These are phyloP conservation scores for Glycine latifolia DNA, from an alignment of 306 rosid genomes.

Conservation along the genomic window DNA sequence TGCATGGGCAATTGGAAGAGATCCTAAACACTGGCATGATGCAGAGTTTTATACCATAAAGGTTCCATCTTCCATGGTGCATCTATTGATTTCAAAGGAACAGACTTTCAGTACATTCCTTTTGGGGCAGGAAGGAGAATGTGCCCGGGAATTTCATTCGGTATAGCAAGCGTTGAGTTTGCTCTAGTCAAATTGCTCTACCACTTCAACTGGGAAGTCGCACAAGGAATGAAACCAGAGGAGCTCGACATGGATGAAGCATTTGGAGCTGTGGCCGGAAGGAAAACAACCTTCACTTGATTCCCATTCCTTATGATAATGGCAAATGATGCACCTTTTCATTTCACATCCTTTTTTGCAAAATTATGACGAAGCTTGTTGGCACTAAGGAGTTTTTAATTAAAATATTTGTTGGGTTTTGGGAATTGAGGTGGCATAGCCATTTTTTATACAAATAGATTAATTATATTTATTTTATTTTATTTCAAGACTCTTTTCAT, in stretches of 20 bases:
- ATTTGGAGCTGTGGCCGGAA: slow-evolving; percentile 28
- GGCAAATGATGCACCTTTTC: not conserved
- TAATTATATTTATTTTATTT: too few relatives aligned
- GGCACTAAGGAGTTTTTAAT: too few relatives aligned
- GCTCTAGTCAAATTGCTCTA: slow-evolving; percentile 33
- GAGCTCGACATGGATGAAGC: slow-evolving; percentile 47
- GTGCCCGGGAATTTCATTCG: slow-evolving; percentile 42
- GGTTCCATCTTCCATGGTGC: slow-evolving; percentile 30
- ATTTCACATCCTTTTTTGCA: too few relatives aligned
- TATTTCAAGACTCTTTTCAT: too few relatives aligned
- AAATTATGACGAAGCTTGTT: too few relatives aligned
- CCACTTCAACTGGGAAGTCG: slow-evolving; percentile 47
- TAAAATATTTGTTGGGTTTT: too few relatives aligned
- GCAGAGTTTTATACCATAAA: slow-evolving; percentile 49
- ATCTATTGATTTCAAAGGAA: slow-evolving; percentile 41
- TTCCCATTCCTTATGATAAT: slow-evolving; percentile 41
- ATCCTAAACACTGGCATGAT: slow-evolving; percentile 45
- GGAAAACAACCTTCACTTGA: slow-evolving; percentile 42
- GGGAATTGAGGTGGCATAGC: too few relatives aligned
- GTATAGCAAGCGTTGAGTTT: slow-evolving; percentile 42
- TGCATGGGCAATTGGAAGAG: slow-evolving; percentile 52
- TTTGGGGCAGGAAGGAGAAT: slow-evolving; percentile 53
- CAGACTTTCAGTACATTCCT: slow-evolving; percentile 34
- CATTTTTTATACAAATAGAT: too few relatives aligned
- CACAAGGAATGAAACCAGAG: slow-evolving; percentile 37